A percentile compares a stretch with the other conserved stretches of the same genome.
These are phyloP conservation scores for Pseudozyma thailandica DNA, from an alignment of 1,284 basidiomycete species.

Conservation along the genomic window DNA sequence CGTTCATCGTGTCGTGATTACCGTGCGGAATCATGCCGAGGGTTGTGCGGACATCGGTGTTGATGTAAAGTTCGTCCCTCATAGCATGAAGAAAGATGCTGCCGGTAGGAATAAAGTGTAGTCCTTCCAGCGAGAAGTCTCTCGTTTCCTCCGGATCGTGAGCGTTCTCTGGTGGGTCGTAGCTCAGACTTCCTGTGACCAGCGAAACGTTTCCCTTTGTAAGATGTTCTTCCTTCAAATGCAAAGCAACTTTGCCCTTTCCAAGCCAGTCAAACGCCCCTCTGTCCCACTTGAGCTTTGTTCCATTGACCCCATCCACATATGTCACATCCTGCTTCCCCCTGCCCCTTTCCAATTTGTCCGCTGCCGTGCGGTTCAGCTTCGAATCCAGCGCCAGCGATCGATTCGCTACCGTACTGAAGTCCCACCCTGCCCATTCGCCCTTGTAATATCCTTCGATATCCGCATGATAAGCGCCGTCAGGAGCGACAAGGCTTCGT, in stretches of 20 bases:
- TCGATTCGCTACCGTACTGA: slow-evolving; percentile 24
- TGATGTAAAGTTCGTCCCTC: slow-evolving; percentile 17
- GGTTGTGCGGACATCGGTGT: slow-evolving; percentile 35
- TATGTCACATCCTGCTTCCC: slow-evolving; percentile 4
- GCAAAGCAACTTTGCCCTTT: slow-evolving; percentile 22
- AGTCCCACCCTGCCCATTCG: slow-evolving; percentile 41
- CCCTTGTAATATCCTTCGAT: slow-evolving; percentile 47
- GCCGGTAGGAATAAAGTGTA: slow-evolving; percentile 41
- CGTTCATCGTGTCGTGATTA: slow-evolving; percentile 28
- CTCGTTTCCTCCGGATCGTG: slow-evolving; percentile 19
- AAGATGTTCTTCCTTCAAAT: slow-evolving; percentile 38
- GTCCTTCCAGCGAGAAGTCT: slow-evolving; percentile 56
- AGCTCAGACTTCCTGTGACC: slow-evolving; percentile 39
- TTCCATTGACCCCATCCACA: slow-evolving; percentile 11
- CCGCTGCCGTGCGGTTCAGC: slow-evolving; percentile 17
- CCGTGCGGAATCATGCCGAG: slow-evolving; percentile 21
- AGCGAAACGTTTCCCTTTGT: slow-evolving; percentile 40
- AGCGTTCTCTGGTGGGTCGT: slow-evolving; percentile 1
- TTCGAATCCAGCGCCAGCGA: slow-evolving; percentile 26
- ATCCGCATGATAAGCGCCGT: slow-evolving; percentile 34
- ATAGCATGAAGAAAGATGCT: slow-evolving; percentile 24
- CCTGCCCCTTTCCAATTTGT: neutral
- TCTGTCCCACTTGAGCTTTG: slow-evolving; percentile 7
- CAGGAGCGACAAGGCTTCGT: slow-evolving; percentile 12
- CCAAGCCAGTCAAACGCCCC: slow-evolving; percentile 34